Base-by-base conservation (phyloP, 208 protist genomes). In the Acanthamoeba polyphaga region DNA sequence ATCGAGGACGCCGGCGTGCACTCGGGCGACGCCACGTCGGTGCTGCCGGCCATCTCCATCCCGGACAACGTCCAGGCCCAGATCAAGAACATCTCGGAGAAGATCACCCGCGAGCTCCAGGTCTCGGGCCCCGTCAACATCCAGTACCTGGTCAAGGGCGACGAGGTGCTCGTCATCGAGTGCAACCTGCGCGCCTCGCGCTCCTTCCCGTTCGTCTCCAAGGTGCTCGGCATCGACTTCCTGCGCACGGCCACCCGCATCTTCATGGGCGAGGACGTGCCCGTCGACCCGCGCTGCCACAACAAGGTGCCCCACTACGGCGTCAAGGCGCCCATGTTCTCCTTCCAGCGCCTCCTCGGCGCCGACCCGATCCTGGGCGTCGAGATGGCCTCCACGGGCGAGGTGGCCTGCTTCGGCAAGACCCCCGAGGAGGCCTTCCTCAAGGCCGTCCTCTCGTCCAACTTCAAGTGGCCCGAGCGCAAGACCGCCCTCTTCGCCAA, bases 291-390 rank as follows among this genome's bases (percentile, higher is more conserved):
- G 24, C 84, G 6, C 29, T 88, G 72, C 43, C 15, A 62, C 32
- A n/a, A 15, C 27, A 92, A 91, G n/a, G 27, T 88, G 55, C 38
- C 10, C 29, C 91, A 99, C 96, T 97, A 98, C 93, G 98, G 98
- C 27, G 74, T 80, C 96, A 99, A 99, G 97, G 99, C 98, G 27
- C 99, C 99, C 76, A 99, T 99, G 98, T 99, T 99, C 97, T 99
- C 99, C 80, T 99, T 99, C 97, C 99, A 98, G 95, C 98, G 99
- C 92, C 98, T 99, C 38, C 97, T 97, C 74, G 98, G 99, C 70
- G 99, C 99, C 12, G 99, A 99, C 96, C 99, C 99, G n/a, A 98
- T 99, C 34, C 97, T 99, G 12, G 99, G 99, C 72, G 99, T 99
- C 10, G 99, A 99, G 97, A 99, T 99, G 99, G 98, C 99, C 12